Evolutionary conservation across 1,284 basidiomycete species (phyloP).

Genomic region (Moesziomyces globuligerus): DNA sequence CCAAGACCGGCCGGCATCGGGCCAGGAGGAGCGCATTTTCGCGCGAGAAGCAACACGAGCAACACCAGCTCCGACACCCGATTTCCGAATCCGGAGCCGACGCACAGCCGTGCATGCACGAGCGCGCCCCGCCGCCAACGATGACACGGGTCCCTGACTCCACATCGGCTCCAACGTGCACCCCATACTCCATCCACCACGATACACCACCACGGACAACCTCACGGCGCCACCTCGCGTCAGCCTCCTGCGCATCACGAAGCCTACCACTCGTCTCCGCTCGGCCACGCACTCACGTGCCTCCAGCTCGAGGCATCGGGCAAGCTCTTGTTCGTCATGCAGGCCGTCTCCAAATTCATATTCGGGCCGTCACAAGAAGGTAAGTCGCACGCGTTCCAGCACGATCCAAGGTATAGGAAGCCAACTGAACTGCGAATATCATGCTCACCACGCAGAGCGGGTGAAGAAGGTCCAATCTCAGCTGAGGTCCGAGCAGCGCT

Average conservation of each 20-base stretch:
- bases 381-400: constrained; percentile 8
- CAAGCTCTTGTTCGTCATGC: constrained; percentile 71
- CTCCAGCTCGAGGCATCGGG: neutral
- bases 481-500: constrained; percentile 60
- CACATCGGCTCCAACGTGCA: constrained; percentile 10
- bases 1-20: too few relatives aligned
- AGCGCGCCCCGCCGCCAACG: neutral
- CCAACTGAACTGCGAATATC: too few relatives aligned
- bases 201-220: neutral
- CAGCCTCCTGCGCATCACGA: neutral
- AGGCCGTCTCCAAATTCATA: constrained; percentile 85
- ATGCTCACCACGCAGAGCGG: constrained; percentile 36
- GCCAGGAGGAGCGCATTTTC: neutral
- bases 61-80: constrained; percentile 6
- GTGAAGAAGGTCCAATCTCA: constrained; percentile 60
- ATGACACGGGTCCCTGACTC: constrained; percentile 27
- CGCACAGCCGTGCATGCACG: constrained; percentile 24
- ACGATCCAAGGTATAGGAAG: too few relatives aligned
- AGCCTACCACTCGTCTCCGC: too few relatives aligned
- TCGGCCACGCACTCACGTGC: too few relatives aligned
- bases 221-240: too few relatives aligned
- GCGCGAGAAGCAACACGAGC: constrained; percentile 10
- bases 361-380: constrained; percentile 96
- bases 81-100: constrained; percentile 24
- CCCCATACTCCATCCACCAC: neutral